A percentile compares a stretch with the other conserved stretches of the same genome.
These are phyloP conservation scores for Ceratobasidium sp. DNA, from an alignment of 1,284 basidiomycete genomes.

Conservation along the genomic window DNA sequence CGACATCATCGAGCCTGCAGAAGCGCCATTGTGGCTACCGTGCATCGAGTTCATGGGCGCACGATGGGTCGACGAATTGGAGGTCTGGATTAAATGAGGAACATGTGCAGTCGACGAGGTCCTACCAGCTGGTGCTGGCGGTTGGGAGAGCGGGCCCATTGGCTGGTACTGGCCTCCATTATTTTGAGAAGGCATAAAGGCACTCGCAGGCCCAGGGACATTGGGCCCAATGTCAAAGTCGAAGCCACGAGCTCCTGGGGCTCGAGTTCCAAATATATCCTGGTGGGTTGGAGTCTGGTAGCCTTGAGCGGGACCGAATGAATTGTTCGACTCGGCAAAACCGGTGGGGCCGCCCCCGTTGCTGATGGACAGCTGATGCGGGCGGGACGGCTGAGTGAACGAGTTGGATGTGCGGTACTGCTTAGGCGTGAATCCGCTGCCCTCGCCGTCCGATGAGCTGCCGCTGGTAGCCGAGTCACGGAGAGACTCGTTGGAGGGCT, in stretches of 20 bases:
- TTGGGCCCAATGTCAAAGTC: slow-evolving; percentile 34
- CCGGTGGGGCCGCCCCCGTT: slow-evolving; percentile 11
- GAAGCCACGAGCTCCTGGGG: slow-evolving; percentile 14
- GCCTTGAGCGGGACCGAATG: slow-evolving; percentile 20
- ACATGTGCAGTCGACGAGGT: slow-evolving; percentile 32
- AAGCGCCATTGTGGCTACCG: slow-evolving; percentile 31
- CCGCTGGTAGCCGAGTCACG: slow-evolving; percentile 20
- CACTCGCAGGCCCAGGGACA: slow-evolving; percentile 26
- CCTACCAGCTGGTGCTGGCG: slow-evolving; percentile 21
- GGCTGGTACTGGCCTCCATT: slow-evolving; percentile 16
- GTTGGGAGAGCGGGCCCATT: not conserved
- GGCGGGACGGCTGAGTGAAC: slow-evolving; percentile 20
- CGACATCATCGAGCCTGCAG: slow-evolving; percentile 34
- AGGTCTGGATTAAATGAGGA: slow-evolving; percentile 40
- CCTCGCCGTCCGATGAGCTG: slow-evolving; percentile 31
- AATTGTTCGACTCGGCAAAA: slow-evolving; percentile 14
- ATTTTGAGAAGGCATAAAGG: slow-evolving; percentile 23
- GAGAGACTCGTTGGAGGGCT: slow-evolving; percentile 33
- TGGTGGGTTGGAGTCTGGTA: slow-evolving; percentile 36
- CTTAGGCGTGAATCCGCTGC: slow-evolving; percentile 32
- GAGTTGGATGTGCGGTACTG: slow-evolving; percentile 33
- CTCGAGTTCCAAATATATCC: slow-evolving; percentile 34
- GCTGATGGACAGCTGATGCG: slow-evolving; percentile 35
- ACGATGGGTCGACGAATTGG: slow-evolving; percentile 16
- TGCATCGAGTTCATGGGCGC: slow-evolving; percentile 29